phyloP scores from a whole-genome alignment of 805 yeast genomes.

The Zygotorulaspora florentina region DNA sequence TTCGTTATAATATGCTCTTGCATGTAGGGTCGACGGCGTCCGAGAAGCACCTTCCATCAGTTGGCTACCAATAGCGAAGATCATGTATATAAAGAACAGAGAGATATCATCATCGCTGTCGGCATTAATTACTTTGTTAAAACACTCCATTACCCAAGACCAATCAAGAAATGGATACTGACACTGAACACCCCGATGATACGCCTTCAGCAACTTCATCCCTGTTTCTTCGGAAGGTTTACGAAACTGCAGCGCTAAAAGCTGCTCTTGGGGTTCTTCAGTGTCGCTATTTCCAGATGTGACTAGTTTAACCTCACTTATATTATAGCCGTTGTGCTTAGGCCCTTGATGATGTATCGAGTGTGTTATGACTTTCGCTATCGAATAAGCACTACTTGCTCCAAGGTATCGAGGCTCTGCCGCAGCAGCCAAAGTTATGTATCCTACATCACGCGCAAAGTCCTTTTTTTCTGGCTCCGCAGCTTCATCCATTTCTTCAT shows the following conservation, averaged over 20 bases:
- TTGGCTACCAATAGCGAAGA: slow-evolving; percentile 34
- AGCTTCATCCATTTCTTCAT: not conserved
- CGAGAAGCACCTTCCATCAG: slow-evolving; percentile 12
- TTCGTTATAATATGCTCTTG: slow-evolving; percentile 30
- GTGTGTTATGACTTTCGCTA: slow-evolving; percentile 30
- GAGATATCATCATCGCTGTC: slow-evolving; percentile 17
- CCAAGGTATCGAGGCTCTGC: slow-evolving; percentile 32
- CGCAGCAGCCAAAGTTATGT: slow-evolving; percentile 31
- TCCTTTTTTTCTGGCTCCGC: slow-evolving; percentile 7
- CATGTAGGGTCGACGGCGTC: slow-evolving; percentile 13
- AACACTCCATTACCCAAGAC: slow-evolving; percentile 22
- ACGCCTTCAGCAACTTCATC: slow-evolving; percentile 18
- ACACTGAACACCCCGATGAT: slow-evolving; percentile 32
- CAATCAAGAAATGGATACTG: slow-evolving; percentile 38
- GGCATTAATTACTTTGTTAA: slow-evolving; percentile 19
- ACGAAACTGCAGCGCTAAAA: slow-evolving; percentile 14
- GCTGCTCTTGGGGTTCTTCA: slow-evolving; percentile 5
- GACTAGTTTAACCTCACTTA: not conserved
- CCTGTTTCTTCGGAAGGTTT: slow-evolving; percentile 23
- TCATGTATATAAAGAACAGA: slow-evolving; percentile 33
- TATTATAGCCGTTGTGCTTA: not conserved
- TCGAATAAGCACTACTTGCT: slow-evolving; percentile 33
- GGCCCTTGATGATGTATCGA: slow-evolving; percentile 21
- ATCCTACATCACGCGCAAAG: slow-evolving; percentile 32
- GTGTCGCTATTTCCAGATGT: not conserved